phyloP scores from a whole-genome alignment of 495 filamentous ascomycete species.

The Penicillium coprophilum region DNA sequence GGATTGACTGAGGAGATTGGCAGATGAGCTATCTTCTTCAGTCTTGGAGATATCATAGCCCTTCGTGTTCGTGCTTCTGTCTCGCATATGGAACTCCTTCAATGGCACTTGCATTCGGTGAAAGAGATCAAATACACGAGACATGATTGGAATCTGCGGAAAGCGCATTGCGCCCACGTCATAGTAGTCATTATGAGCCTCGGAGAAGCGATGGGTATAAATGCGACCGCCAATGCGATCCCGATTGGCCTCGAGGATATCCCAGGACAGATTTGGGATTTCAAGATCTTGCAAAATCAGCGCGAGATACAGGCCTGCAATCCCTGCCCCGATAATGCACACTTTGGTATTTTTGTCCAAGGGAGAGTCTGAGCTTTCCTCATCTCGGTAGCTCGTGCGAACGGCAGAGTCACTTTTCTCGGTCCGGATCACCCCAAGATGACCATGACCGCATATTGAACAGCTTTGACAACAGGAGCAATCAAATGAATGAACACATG shows the following conservation, averaged over 20 bases:
- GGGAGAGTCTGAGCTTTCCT: too few species aligned
- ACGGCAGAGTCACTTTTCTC: too few species aligned
- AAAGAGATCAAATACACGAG: neutral
- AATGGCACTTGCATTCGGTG: neutral
- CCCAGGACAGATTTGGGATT: neutral
- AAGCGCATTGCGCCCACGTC: neutral
- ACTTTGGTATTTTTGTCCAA: too few species aligned
- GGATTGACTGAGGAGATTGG: too few species aligned
- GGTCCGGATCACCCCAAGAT: too few species aligned
- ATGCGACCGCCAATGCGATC: neutral
- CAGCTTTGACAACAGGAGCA: too few species aligned
- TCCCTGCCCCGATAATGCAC: neutral
- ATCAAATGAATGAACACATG: too few species aligned
- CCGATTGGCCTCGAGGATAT: neutral
- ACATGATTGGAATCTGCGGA: neutral
- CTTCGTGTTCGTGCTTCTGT: too few species aligned
- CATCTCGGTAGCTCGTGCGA: too few species aligned
- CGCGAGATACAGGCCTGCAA: neutral
- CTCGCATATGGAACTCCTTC: neutral
- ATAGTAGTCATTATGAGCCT: neutral
- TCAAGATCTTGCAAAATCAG: neutral
- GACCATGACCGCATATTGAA: too few species aligned
- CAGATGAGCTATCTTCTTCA: too few species aligned
- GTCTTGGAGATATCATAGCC: too few species aligned
- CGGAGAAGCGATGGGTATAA: neutral